Base-by-base conservation (phyloP, 2,329 filamentous ascomycete species). In the Sarocladiaceae sp. region DNA sequence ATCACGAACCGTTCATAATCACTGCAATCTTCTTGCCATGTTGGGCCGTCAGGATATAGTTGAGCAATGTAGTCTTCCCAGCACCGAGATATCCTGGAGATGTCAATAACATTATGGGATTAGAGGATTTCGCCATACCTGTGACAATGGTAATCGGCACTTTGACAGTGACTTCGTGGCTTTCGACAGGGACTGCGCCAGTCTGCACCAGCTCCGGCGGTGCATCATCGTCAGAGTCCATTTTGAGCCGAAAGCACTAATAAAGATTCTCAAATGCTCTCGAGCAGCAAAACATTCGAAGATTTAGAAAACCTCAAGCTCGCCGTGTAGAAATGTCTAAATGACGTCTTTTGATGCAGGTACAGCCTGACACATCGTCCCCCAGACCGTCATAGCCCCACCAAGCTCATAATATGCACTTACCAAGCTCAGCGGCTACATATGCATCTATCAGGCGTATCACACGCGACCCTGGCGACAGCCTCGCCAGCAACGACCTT, bases 11-110 rank as follows among this genome's bases (percentile, higher is more conserved):
- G 69, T 99, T 99, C 74, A 99, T 82, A 53, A 99, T 97, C 13
- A 99, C 94, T 11, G 94, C 94, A 67, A 99, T 94, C 64, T 91
- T 96, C 77, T 97, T 97, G 67, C 93, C 93, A 77, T 99, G 94
- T 55, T 93, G 86, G 53, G 92, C 91, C 25, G 88, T 96, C 50
- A 99, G 76, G 56, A 99, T 97, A 67, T 97, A 96, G 68, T 99
- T 97, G 54, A 99, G 76, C 26, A 97, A 71, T 0, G 93, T 97
- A 0, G 93, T 97, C 71, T 99, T 99, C 17, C 94, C 94, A 8
- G 94, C 90, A 17, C 94, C 94, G 3, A 99, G 80, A 64, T 99
- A 99, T 3, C 94, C 90, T 94, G 56, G 4, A 2, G 22, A 35
- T 20, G 25, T 18, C 12, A 37, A 17, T 35, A 26, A 28, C 15